phyloP scores from a whole-genome alignment of 2,329 filamentous ascomycete species.

The Thermomyces lanuginosus region DNA sequence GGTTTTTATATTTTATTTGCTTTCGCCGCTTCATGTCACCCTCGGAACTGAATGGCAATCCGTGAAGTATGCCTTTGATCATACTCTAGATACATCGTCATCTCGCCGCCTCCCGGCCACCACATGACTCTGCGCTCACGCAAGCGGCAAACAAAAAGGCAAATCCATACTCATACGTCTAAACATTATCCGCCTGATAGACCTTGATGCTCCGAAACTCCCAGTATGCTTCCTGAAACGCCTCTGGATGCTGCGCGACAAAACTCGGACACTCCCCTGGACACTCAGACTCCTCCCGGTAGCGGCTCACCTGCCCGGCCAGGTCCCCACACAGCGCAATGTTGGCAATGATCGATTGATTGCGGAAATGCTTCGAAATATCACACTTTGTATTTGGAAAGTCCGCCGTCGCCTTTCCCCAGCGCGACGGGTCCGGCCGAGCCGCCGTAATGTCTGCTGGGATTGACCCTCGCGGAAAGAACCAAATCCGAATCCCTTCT shows the following conservation, averaged over 20 bases:
- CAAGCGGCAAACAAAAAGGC: no score
- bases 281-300: conserved; percentile 22
- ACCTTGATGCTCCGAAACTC: conserved; percentile 46
- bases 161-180: no score
- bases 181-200: conserved; percentile 37
- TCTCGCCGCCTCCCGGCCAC: no score
- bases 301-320: conserved; percentile 23
- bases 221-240: conserved; percentile 47
- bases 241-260: conserved; percentile 40
- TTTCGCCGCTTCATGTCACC: no score
- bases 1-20: no score
- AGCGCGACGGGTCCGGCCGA: conserved; percentile 44
- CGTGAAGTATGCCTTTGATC: no score
- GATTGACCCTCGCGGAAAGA: conserved; percentile 35
- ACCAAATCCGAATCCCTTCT: conserved; percentile 48
- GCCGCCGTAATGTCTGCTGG: conserved; percentile 36
- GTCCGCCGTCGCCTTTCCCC: conserved; percentile 47
- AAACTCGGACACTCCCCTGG: conserved; percentile 41
- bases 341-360: conserved; percentile 50
- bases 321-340: conserved; percentile 48
- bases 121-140: no score
- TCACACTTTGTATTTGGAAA: conserved; percentile 49
- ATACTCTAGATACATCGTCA: no score
- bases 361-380: conserved; percentile 43
- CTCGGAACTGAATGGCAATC: no score